Evolutionary conservation across 1,139 yeast species (phyloP).

Genomic region (Suhomyces bolitotheri): DNA sequence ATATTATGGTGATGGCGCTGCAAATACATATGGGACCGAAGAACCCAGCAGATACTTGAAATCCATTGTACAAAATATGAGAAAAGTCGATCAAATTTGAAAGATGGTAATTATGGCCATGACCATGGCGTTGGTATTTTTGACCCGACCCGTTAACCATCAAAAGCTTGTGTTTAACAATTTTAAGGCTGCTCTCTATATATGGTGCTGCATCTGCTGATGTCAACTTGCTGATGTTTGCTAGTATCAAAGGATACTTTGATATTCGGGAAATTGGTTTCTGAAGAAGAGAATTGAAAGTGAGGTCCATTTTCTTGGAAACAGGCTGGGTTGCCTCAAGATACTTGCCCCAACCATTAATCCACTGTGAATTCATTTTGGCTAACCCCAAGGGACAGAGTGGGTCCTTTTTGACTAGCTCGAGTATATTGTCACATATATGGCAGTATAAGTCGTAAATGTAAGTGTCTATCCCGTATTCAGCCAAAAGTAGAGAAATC

Average conservation of each 20-base stretch:
- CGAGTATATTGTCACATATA: slow-evolving; percentile 40
- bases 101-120: slow-evolving; percentile 2
- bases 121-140: slow-evolving; percentile 17
- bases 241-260: slow-evolving; percentile 52
- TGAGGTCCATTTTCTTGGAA: slow-evolving; percentile 39
- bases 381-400: slow-evolving; percentile 6
- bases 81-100: slow-evolving; percentile 18
- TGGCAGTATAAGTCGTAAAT: slow-evolving; percentile 46
- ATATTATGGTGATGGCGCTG: slow-evolving; percentile 42
- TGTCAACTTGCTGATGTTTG: slow-evolving; percentile 34
- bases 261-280: slow-evolving; percentile 54
- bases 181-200: slow-evolving; percentile 12
- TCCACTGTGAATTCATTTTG: slow-evolving; percentile 11
- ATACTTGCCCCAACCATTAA: slow-evolving; percentile 34
- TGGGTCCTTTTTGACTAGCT: slow-evolving; percentile 28
- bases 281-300: slow-evolving; percentile 52
- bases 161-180: slow-evolving; percentile 24
- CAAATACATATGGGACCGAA: slow-evolving; percentile 43
- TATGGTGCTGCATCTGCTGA: slow-evolving; percentile 2
- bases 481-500: slow-evolving; percentile 26
- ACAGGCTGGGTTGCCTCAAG: slow-evolving; percentile 45
- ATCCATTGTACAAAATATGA: slow-evolving; percentile 11
- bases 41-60: slow-evolving; percentile 30
- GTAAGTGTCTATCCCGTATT: slow-evolving; percentile 29
- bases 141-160: slow-evolving; percentile 32